These are phyloP conservation scores for Exsudoporus floridanus DNA, from an alignment of 1,284 basidiomycete species.

Conservation along the genomic window DNA sequence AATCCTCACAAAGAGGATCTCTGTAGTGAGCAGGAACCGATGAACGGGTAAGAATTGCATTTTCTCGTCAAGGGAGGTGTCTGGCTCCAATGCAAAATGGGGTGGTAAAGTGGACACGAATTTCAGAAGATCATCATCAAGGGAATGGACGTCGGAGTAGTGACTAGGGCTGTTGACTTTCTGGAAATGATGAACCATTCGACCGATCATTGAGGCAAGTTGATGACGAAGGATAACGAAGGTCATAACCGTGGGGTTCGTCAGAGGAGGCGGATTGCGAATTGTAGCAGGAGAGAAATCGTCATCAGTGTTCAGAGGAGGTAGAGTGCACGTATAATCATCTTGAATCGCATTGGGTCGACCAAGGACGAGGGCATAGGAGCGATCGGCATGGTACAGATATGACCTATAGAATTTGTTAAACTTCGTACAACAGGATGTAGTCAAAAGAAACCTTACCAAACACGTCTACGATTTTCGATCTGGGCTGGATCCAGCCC, in stretches of 20 bases:
- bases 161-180: conserved; percentile 80
- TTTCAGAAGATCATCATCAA: conserved; percentile 84
- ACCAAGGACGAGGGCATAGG: conserved; percentile 88
- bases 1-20: conserved; percentile 77
- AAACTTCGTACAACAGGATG: conserved; percentile 6
- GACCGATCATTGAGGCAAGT: conserved; percentile 83
- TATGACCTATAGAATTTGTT: conserved; percentile 62
- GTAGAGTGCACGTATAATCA: conserved; percentile 79
- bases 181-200: conserved; percentile 94
- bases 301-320: conserved; percentile 84
- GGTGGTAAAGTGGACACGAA: conserved; percentile 78
- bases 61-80: conserved; percentile 73
- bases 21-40: conserved; percentile 77
- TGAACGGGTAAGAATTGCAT: conserved; percentile 68
- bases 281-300: conserved; percentile 46
- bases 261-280: conserved; percentile 54
- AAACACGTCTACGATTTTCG: conserved; percentile 88
- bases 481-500: conserved; percentile 76
- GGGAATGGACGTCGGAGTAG: conserved; percentile 79
- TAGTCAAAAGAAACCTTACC: conserved; percentile 49
- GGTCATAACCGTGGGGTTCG: conserved; percentile 79
- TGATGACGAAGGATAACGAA: conserved; percentile 87
- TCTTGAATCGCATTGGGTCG: conserved; percentile 88
- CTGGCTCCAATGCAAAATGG: conserved; percentile 74
- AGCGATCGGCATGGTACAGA: conserved; percentile 90